Conservation (phyloP, 2,329 filamentous ascomycete genomes). For the Setomelanomma holmii region DNA sequence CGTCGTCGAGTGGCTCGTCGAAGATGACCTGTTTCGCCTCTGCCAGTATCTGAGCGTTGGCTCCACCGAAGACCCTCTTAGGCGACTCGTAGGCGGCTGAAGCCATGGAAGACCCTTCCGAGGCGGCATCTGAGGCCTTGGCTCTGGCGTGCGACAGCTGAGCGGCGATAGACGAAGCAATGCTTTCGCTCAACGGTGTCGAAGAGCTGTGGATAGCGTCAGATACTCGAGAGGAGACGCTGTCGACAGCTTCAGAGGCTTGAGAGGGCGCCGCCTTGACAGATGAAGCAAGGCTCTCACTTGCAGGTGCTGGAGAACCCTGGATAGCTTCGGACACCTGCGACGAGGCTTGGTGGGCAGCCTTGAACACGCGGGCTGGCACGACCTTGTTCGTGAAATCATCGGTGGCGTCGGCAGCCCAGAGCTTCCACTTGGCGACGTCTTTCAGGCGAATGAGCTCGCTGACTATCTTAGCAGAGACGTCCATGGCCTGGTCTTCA, state of each 20-base stretch:
- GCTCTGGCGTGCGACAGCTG: slow-evolving; percentile 35
- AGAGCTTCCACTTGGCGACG: slow-evolving; percentile 83
- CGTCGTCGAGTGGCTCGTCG: slow-evolving; percentile 59
- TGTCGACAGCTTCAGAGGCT: slow-evolving; percentile 32
- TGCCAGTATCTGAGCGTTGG: slow-evolving; percentile 59
- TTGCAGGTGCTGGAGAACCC: slow-evolving; percentile 39
- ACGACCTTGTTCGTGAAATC: slow-evolving; percentile 77
- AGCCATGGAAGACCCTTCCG: slow-evolving; percentile 27
- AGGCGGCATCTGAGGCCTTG: slow-evolving; percentile 25
- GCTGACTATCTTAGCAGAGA: slow-evolving; percentile 78
- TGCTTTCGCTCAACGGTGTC: slow-evolving; percentile 38
- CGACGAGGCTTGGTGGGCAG: slow-evolving; percentile 50
- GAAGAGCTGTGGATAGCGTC: slow-evolving; percentile 42
- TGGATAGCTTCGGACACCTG: slow-evolving; percentile 46
- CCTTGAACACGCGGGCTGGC: slow-evolving; percentile 61
- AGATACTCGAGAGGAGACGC: slow-evolving; percentile 42
- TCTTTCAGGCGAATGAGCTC: slow-evolving; percentile 84
- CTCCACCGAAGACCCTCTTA: slow-evolving; percentile 62
- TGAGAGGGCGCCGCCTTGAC: slow-evolving; percentile 45
- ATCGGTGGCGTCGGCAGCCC: slow-evolving; percentile 74
- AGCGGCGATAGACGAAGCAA: slow-evolving; percentile 46
- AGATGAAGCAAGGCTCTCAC: slow-evolving; percentile 46
- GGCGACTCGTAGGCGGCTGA: slow-evolving; percentile 41
- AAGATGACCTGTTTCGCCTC: slow-evolving; percentile 56
- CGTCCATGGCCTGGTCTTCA: slow-evolving; percentile 79